phyloP scores from a whole-genome alignment of 23 red algal genomes.

The Cyanidium caldarium region DNA sequence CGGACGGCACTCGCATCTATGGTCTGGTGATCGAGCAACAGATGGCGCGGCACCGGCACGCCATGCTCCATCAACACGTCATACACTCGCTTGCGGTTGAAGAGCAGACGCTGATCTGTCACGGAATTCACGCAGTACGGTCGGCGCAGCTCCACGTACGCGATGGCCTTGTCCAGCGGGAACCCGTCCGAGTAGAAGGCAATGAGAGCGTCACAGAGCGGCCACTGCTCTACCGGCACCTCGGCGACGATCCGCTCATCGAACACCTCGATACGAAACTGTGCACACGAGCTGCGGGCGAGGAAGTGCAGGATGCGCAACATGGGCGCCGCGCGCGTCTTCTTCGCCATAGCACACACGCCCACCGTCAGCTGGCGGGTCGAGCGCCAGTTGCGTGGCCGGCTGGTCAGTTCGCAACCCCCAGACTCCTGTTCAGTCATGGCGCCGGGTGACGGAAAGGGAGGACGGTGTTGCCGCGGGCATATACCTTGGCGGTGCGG shows the following conservation, averaged over 20 bases:
- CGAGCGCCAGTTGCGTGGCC: too few relatives aligned
- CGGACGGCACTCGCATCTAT: neutral
- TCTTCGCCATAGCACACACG: constrained; percentile 5
- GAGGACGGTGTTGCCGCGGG: too few relatives aligned
- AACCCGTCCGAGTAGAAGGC: constrained; percentile 57
- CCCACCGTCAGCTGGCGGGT: too few relatives aligned
- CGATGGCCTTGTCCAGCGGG: constrained; percentile 38
- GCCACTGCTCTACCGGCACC: constrained; percentile 41
- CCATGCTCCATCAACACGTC: constrained; percentile 15
- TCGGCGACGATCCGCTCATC: constrained; percentile 6
- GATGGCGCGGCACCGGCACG: constrained; percentile 29
- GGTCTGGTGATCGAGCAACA: neutral
- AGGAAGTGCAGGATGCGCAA: neutral
- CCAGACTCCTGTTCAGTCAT: too few relatives aligned
- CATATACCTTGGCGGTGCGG: too few relatives aligned
- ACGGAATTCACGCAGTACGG: constrained; percentile 50
- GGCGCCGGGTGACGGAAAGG: too few relatives aligned
- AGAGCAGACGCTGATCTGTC: constrained; percentile 25
- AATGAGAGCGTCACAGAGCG: constrained; percentile 38
- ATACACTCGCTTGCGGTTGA: constrained; percentile 31
- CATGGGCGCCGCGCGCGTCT: neutral
- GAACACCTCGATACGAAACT: neutral
- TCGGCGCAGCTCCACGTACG: constrained; percentile 53
- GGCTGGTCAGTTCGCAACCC: too few relatives aligned
- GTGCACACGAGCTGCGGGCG: neutral